A percentile compares a stretch with the other conserved stretches of the same genome.
phyloP scores from a whole-genome alignment of 805 yeast genomes.

The Metschnikowia kunwiensis region DNA sequence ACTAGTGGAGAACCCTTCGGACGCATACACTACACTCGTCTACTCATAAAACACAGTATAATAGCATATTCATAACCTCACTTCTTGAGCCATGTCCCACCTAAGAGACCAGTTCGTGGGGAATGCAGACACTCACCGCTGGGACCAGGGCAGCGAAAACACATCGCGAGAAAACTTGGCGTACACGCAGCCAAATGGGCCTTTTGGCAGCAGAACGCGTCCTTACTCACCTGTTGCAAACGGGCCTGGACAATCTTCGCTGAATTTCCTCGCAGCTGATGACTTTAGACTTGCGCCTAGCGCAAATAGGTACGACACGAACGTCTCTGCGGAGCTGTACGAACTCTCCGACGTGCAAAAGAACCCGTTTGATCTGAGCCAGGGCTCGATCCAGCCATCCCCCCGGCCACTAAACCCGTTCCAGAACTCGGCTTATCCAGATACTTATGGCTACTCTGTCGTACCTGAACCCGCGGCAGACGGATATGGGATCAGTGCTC shows the following conservation, averaged over 20 bases:
- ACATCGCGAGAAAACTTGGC: slow-evolving; percentile 4
- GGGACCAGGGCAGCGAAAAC: background rate
- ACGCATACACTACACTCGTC: too few species aligned
- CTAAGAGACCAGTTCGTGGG: slow-evolving; percentile 14
- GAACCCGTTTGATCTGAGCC: slow-evolving; percentile 8
- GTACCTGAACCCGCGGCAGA: slow-evolving; percentile 1
- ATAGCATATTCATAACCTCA: too few species aligned
- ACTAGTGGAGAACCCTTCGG: too few species aligned
- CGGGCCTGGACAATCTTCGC: too few species aligned
- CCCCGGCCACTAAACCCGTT: slow-evolving; percentile 3
- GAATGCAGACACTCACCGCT: slow-evolving; percentile 7
- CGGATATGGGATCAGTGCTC: background rate
- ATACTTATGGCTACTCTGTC: slow-evolving; percentile 7
- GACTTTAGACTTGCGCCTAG: too few species aligned
- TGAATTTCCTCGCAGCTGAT: background rate
- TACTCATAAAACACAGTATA: too few species aligned
- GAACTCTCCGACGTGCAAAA: slow-evolving; percentile 11
- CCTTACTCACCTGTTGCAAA: slow-evolving; percentile 8
- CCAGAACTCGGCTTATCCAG: background rate
- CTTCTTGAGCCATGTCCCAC: slow-evolving; percentile 7
- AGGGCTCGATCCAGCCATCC: background rate
- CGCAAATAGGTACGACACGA: slow-evolving; percentile 1
- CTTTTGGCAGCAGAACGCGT: slow-evolving; percentile 1
- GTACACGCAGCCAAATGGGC: background rate
- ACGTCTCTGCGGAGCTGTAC: slow-evolving; percentile 10